Evolutionary conservation across 192 early-diverging fungal species (phyloP).

Genomic region (Backusella parvicylindrica): DNA sequence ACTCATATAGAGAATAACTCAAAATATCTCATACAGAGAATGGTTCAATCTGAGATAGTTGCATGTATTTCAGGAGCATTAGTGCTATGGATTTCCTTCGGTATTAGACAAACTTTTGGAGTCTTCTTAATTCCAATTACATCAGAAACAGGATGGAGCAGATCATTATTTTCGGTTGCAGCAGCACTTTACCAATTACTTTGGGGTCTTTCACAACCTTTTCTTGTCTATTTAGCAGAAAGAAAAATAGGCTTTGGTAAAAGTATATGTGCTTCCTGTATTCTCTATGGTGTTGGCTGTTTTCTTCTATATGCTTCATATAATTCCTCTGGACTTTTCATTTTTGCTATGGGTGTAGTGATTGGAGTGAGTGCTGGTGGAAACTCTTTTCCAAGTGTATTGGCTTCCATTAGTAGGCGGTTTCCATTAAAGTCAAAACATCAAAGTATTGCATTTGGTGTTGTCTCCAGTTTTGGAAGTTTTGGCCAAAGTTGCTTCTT

Average conservation of each 20-base stretch:
- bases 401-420: conserved; percentile 24
- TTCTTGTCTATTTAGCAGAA: conserved; percentile 23
- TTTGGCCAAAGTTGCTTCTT: conserved; percentile 32
- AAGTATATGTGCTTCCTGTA: not conserved
- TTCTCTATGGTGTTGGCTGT: conserved; percentile 15
- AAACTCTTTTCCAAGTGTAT: conserved; percentile 24
- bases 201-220: conserved; percentile 23
- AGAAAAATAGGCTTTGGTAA: conserved; percentile 10
- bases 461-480: conserved; percentile 33
- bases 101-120: conserved; percentile 31
- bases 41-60: conserved; percentile 1
- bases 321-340: conserved; percentile 14
- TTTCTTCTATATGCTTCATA: conserved; percentile 9
- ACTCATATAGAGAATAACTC: not conserved
- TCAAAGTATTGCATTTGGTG: conserved; percentile 29
- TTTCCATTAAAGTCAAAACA: conserved; percentile 16
- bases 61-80: conserved; percentile 21
- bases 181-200: conserved; percentile 24
- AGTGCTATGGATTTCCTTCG: conserved; percentile 26
- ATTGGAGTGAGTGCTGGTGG: conserved; percentile 31
- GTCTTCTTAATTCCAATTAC: conserved; percentile 29
- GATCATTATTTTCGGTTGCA: conserved; percentile 23
- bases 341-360: conserved; percentile 23
- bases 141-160: conserved; percentile 17
- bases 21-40: not conserved